Conservation (phyloP, 2,329 filamentous ascomycete genomes). For the Trichoderma endophyticum region DNA sequence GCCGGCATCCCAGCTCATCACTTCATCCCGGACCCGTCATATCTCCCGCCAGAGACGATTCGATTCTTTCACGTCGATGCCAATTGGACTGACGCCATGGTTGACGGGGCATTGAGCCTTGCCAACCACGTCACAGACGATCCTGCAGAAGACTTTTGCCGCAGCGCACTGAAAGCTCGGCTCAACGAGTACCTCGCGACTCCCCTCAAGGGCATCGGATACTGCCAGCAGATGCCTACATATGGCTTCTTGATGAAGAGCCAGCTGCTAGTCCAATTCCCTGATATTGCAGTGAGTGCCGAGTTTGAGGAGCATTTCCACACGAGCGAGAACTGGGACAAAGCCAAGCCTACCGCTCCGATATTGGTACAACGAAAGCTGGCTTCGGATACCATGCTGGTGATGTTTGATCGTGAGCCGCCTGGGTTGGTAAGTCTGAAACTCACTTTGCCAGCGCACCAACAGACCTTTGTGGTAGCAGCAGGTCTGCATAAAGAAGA, state of each 20-base stretch:
- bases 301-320: background rate
- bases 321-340: background rate
- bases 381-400: background rate
- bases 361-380: background rate
- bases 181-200: background rate
- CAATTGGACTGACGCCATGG: background rate
- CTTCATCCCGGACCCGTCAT: background rate
- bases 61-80: background rate
- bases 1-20: background rate
- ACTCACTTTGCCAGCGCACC: background rate
- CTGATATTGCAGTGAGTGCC: background rate
- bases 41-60: background rate
- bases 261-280: background rate
- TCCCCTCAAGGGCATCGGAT: background rate
- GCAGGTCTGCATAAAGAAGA: background rate
- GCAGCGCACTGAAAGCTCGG: background rate
- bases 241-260: background rate
- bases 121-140: background rate
- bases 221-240: background rate
- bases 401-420: background rate
- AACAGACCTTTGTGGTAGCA: background rate
- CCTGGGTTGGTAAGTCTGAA: background rate
- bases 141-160: background rate
- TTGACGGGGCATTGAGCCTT: background rate
- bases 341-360: background rate